Base-by-base conservation (phyloP, 345 rosid species). In the Hibiscus mutabilis region DNA sequence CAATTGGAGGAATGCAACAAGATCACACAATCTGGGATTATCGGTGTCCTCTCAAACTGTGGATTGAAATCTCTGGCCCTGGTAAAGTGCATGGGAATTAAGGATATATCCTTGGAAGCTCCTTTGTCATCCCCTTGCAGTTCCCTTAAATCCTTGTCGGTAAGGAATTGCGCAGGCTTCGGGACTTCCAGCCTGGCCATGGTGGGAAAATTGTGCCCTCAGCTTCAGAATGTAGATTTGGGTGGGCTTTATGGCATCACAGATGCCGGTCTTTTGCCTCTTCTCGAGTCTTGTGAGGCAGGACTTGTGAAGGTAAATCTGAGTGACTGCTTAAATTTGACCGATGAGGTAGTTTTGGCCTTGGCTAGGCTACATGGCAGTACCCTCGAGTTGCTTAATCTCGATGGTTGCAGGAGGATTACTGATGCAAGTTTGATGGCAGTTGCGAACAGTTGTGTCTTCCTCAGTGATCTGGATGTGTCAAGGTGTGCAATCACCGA, bases 1-100 rank as follows among this genome's bases (percentile, higher is more conserved):
- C 89, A 85, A 71, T 74, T 90, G 78, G 93, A 88, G 71, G 96
- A 86, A 56, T 85, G 89, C 53, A 80, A 82, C 80, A 79, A 87
- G 77, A 60, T 86, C 63, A 78, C 85, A 21, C 81, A 82, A 67
- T 66, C 71, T 8, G 93, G 96, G 33, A 72, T 87, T 70, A 13
- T 82, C 21, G 86, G 87, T 29, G 79, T 74, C 9, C 70, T 90
- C 68, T 74, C 87, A 42, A 83, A 83, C 74, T 81, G 83, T 52
- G 80, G 85, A 70, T 51, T 90, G 78, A 90, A 83, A 70, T 76
- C 86, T 70, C 83, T 90, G 15, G 60, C 83, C 53, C 73, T 90
- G 1, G 79, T 82, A 29, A 85, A 85, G 79, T 86, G 96, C 79
- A 74, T 78, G 82, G 93, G 96, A 57, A 83, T 90, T 40, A 85